Base-by-base conservation (phyloP, 495 filamentous ascomycete genomes). In the Massariosphaeria phaeospora region DNA sequence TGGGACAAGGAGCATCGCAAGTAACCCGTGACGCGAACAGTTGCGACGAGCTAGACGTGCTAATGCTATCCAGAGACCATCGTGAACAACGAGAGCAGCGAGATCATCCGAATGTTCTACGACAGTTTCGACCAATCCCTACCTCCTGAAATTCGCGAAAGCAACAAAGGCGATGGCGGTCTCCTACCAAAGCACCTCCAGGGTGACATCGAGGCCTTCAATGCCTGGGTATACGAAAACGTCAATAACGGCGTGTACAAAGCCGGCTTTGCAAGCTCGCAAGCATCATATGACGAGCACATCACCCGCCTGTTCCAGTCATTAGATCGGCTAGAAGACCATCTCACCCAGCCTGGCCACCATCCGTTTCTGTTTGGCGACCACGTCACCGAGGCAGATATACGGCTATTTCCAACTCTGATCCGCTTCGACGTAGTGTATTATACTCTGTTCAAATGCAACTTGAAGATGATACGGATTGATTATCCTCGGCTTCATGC, bases 401-500 rank as follows among this genome's bases (percentile, higher is more conserved):
- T 95, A 42, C 72, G 89, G 13, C 73, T 91, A 26, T 91, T 80
- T 73, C 84, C 87, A 2, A 94, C 89, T 1, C 81, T 94, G 30
- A 71, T 91, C 53, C 79, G 89, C 25, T 95, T 95, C 69, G 89
- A 95, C 62, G 76, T 80, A 8, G 87, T 91, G 26, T 95, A 95
- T 62, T 88, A 91, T 9, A 86, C 91, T 73, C 85, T 93, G 67
- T 95, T 95, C 75, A 94, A 93, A 74, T 90, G 85, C 66, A 95
- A 95, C 66, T 66, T 94, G 27, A 78, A 79, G 55, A 82, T 84
- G 71, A 85, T 89, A 51, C 71, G 84, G 30, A 72, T 75, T 53
- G 84, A 82, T 52, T 91, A 88, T 66, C 85, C 86, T n/a, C 67
- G 69, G 8, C 71, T 89, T 31, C 76, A 89, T 60, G 84, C 68